Percentiles rank a stretch among this genome's conserved stretches.
phyloP scores from a whole-genome alignment of 2,329 filamentous ascomycete genomes.

The Aspergillus pseudoterreus region DNA sequence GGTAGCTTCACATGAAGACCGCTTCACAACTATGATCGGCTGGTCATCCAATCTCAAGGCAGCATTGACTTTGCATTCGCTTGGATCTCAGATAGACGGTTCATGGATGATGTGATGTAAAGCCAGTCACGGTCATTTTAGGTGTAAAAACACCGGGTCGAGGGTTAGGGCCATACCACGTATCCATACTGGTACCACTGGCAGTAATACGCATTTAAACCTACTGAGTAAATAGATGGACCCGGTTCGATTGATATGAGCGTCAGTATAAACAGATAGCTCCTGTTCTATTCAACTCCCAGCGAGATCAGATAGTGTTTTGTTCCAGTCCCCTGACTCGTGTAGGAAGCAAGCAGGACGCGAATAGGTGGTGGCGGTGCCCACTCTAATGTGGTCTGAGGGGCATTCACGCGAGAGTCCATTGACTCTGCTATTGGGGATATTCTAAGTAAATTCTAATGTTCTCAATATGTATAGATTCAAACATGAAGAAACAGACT shows the following conservation, averaged over 20 bases:
- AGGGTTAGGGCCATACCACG: conserved; percentile 1
- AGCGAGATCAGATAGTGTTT: background rate
- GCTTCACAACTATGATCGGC: no score
- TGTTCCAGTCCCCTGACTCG: background rate
- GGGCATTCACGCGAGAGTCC: background rate
- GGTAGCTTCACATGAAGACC: no score
- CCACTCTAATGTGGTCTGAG: background rate
- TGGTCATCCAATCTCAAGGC: no score
- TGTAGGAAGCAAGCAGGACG: background rate
- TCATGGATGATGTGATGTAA: no score
- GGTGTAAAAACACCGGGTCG: background rate
- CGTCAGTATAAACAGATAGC: no score
- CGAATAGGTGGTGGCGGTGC: background rate
- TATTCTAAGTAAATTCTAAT: background rate
- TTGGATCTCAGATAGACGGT: no score
- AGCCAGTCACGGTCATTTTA: background rate
- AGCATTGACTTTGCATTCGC: no score
- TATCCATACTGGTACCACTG: background rate
- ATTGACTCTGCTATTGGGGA: background rate
- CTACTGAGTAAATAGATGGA: background rate
- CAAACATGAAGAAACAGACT: background rate
- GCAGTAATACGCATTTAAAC: background rate
- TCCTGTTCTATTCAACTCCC: background rate
- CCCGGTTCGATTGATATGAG: background rate
- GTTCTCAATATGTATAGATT: background rate